A percentile compares a stretch with the other conserved stretches of the same genome.
Evolutionary conservation across 2,329 filamentous ascomycete species (phyloP).

Genomic region (Exophiala phaeomuriformis): DNA sequence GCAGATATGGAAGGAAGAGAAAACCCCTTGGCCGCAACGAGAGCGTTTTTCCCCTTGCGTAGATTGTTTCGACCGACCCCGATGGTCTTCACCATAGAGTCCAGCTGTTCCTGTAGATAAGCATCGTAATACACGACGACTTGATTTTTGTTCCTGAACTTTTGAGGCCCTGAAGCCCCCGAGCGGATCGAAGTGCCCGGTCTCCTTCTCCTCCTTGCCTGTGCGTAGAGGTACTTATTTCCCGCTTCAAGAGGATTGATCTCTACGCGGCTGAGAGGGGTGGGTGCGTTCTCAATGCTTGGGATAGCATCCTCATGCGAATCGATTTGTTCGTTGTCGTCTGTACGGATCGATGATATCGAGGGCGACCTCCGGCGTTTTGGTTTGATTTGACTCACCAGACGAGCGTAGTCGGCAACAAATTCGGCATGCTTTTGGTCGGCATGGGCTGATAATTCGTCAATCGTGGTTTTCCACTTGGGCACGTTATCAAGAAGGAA

Average conservation of each 20-base stretch:
- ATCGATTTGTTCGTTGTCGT: conserved; percentile 16
- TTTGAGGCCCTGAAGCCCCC: conserved; percentile 32
- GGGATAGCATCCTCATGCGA: not conserved
- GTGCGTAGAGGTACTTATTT: conserved; percentile 26
- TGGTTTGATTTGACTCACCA: conserved; percentile 32
- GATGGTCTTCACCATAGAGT: conserved; percentile 73
- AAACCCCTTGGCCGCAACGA: conserved; percentile 49
- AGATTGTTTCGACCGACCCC: conserved; percentile 74
- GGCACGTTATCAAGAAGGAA: conserved; percentile 40
- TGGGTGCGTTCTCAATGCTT: conserved; percentile 5
- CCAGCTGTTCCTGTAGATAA: conserved; percentile 74
- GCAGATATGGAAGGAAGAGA: conserved; percentile 14
- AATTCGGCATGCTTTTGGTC: conserved; percentile 39
- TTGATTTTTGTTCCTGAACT: conserved; percentile 64
- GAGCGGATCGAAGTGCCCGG: conserved; percentile 32
- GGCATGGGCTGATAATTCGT: conserved; percentile 38
- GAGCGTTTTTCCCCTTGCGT: conserved; percentile 74
- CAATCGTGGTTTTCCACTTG: conserved; percentile 38
- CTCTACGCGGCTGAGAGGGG: conserved; percentile 7
- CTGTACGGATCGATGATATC: conserved; percentile 36
- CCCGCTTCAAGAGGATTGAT: conserved; percentile 24
- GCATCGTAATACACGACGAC: conserved; percentile 91
- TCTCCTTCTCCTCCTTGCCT: conserved; percentile 34
- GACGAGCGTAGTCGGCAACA: conserved; percentile 36
- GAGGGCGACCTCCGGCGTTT: conserved; percentile 36